Base-by-base conservation (phyloP, 2,329 filamentous ascomycete species). In the Exserohilum turcica region DNA sequence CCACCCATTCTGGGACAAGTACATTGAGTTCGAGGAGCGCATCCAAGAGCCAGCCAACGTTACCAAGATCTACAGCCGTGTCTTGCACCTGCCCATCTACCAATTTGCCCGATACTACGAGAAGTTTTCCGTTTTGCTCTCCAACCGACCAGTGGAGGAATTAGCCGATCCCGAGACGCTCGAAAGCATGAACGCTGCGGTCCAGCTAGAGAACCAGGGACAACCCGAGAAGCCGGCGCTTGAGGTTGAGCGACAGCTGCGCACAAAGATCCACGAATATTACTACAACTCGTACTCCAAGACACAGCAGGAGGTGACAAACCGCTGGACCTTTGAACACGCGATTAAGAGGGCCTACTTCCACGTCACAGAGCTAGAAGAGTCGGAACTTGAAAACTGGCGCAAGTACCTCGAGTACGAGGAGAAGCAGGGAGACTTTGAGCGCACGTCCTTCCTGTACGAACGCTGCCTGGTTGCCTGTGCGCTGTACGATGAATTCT, bases 1-100 rank as follows among this genome's bases (percentile, higher is more conserved):
- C 2, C 92, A 97, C 72, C 92, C 92, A 1, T 97, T 99, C 78
- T 99, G 94, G 94, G 94, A 99, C 76, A 97, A 96, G 77, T 99
- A 96, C 70, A 86, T 99, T 60, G 94, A 97, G 72, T 97, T 95
- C 68, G 94, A 97, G 73, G 92, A 97, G 73, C 89, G 92, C 1
- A 82, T 93, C 57, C 64, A 68, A 39, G 66, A 70, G 29, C 59
- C 62, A 6, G 54, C 62, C 59, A 91, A 86, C 67, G 90, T 97
- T 48, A 96, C 95, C 65, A 86, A 85, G 35, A 91, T 99, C 50
- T 82, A 96, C 46, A 82, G 83, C 56, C 90, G 92, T 48, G 84
- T 97, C 50, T 89, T 96, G 48, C 85, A 90, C 67, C 92, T 97
- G 47, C 93, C 94, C 0, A 91, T 96, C 85, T 92, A 97, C 71